Percentiles rank a stretch among this genome's conserved stretches.
Evolutionary conservation across 208 protist species (phyloP).

Genomic region (Hexamita inflata): DNA sequence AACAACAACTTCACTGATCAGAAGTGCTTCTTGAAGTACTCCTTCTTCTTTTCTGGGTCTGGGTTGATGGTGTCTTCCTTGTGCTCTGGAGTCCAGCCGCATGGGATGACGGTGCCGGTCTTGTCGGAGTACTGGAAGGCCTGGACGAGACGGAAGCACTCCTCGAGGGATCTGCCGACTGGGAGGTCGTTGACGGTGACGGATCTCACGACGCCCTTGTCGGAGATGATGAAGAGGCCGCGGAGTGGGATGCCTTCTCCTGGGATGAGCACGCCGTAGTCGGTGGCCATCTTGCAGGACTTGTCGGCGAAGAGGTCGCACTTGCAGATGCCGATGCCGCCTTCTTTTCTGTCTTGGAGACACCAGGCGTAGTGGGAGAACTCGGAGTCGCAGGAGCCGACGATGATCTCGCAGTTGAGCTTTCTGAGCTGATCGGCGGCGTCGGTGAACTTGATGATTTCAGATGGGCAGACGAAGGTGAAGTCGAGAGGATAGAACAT

Average conservation of each 20-base stretch:
- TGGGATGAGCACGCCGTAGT: slow-evolving; percentile 74
- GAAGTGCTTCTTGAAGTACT: too few relatives aligned
- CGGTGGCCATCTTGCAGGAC: slow-evolving; percentile 63
- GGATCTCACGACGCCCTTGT: slow-evolving; percentile 20
- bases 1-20: too few relatives aligned
- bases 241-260: slow-evolving; percentile 42
- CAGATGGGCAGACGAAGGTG: slow-evolving; percentile 43
- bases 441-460: slow-evolving; percentile 31
- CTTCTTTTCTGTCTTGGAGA: slow-evolving; percentile 71
- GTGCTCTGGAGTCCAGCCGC: slow-evolving; percentile 32
- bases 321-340: slow-evolving; percentile 77
- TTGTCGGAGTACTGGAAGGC: slow-evolving; percentile 78
- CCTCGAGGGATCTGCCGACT: slow-evolving; percentile 75
- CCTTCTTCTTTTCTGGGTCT: slow-evolving; percentile 63
- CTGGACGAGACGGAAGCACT: slow-evolving; percentile 74
- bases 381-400: slow-evolving; percentile 26
- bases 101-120: slow-evolving; percentile 53
- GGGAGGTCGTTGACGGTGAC: slow-evolving; percentile 75
- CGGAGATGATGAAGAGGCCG: slow-evolving; percentile 29
- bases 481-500: slow-evolving; percentile 35
- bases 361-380: slow-evolving; percentile 85
- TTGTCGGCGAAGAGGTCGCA: slow-evolving; percentile 83
- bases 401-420: slow-evolving; percentile 24
- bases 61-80: slow-evolving; percentile 63
- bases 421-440: neutral